Conservation (phyloP, 306 rosid genomes). For the Cicer bijugum region DNA sequence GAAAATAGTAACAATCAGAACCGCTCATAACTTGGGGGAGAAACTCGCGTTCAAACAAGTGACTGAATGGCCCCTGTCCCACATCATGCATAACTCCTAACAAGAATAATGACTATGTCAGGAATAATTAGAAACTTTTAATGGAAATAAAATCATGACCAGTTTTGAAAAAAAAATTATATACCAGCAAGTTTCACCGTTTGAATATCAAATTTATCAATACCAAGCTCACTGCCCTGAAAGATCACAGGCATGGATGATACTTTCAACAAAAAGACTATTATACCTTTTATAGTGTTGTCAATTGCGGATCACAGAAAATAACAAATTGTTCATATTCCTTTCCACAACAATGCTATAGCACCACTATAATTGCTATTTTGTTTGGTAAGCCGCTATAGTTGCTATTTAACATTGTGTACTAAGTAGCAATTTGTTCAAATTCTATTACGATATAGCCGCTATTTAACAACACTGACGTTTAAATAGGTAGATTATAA, state of each 20-base stretch:
- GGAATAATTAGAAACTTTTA: conserved; percentile 28
- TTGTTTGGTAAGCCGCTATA: no score
- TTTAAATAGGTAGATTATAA: conserved; percentile 15
- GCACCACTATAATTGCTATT: no score
- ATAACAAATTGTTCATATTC: no score
- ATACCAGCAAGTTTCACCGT: conserved; percentile 94
- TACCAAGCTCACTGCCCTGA: conserved; percentile 86
- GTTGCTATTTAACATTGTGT: no score
- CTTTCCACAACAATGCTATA: no score
- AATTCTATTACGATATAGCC: no score
- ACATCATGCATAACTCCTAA: conserved; percentile 95
- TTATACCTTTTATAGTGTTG: no score
- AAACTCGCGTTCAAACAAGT: conserved; percentile 87
- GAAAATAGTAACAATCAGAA: conserved; percentile 61
- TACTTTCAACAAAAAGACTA: neutral
- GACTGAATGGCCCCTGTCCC: conserved; percentile 98
- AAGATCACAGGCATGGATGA: conserved; percentile 42
- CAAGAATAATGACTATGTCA: conserved; percentile 26
- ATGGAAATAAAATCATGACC: conserved; percentile 9
- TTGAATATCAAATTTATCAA: conserved; percentile 80
- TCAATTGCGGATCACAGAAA: no score
- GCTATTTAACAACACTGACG: no score
- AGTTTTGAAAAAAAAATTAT: conserved; percentile 33
- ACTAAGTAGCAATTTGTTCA: no score
- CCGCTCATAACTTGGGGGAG: conserved; percentile 71